phyloP scores from a whole-genome alignment of 139 green algal genomes.

The Closterium sp. region DNA sequence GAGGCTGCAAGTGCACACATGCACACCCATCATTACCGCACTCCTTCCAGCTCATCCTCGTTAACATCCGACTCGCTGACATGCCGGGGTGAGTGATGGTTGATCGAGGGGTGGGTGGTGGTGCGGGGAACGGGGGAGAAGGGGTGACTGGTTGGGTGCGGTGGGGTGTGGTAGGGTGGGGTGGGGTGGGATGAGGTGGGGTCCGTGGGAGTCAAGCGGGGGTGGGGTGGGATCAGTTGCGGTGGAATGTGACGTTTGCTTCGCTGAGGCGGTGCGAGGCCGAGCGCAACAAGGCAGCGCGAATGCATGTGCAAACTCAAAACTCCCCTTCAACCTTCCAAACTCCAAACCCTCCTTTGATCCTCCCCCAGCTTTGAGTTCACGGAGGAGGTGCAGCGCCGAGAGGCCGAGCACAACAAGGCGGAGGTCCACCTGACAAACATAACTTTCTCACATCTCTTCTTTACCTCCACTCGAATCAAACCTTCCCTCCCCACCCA shows the following conservation, averaged over 20 bases:
- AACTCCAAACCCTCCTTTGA: too few species aligned
- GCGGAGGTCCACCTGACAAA: neutral
- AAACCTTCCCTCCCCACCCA: too few species aligned
- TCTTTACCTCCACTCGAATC: too few species aligned
- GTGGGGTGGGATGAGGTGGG: neutral
- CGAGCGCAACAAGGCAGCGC: neutral
- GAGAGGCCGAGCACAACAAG: neutral
- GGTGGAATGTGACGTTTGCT: neutral
- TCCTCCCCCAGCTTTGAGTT: neutral
- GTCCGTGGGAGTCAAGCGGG: too few species aligned
- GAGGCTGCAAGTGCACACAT: too few species aligned
- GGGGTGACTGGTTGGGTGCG: neutral
- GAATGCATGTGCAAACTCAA: too few species aligned
- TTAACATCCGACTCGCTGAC: neutral
- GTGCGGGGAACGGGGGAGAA: neutral
- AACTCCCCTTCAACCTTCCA: too few species aligned
- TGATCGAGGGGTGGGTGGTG: too few species aligned
- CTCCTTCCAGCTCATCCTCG: neutral
- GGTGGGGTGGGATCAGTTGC: neutral
- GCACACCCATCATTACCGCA: neutral
- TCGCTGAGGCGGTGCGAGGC: neutral
- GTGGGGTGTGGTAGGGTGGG: neutral
- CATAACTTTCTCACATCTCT: too few species aligned
- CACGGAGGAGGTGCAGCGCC: too few species aligned
- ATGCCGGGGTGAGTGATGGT: neutral